These are phyloP conservation scores for Cantharellus anzutake DNA, from an alignment of 768 basidiomycete species.

Conservation along the genomic window DNA sequence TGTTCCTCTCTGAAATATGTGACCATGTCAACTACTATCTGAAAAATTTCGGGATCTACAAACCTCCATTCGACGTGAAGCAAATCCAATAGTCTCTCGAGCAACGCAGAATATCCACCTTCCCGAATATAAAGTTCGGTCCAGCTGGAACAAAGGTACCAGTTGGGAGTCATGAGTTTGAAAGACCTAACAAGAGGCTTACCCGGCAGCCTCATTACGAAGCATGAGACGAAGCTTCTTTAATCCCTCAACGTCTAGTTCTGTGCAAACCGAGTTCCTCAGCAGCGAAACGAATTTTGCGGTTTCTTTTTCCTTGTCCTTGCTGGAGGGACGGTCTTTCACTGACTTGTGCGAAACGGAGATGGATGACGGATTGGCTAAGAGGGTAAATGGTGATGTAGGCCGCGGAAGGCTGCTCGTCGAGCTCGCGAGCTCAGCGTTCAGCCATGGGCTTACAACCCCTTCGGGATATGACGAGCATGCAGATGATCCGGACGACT, in stretches of 20 bases:
- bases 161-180: background rate
- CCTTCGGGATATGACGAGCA: conserved; percentile 17
- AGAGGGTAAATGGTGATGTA: background rate
- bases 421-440: background rate
- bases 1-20: conserved; percentile 67
- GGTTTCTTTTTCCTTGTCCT: conserved; percentile 35
- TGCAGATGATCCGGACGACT: too few relatives aligned
- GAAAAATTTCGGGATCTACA: conserved; percentile 13
- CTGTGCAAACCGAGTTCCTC: conserved; percentile 42
- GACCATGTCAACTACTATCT: conserved; percentile 5
- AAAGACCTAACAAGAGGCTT: conserved; percentile 9
- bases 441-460: conserved; percentile 10
- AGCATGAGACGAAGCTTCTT: conserved; percentile 78
- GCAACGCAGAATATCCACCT: conserved; percentile 71
- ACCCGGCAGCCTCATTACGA: conserved; percentile 84
- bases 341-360: background rate
- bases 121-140: conserved; percentile 64
- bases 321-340: background rate
- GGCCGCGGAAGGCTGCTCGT: background rate
- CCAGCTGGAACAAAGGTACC: conserved; percentile 38
- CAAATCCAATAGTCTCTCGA: conserved; percentile 76
- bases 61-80: conserved; percentile 95
- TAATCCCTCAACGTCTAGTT: conserved; percentile 68
- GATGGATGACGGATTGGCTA: conserved; percentile 18
- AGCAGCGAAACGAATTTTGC: conserved; percentile 50